phyloP scores from a whole-genome alignment of 495 filamentous ascomycete species.

The Aspergillus sparsus region DNA sequence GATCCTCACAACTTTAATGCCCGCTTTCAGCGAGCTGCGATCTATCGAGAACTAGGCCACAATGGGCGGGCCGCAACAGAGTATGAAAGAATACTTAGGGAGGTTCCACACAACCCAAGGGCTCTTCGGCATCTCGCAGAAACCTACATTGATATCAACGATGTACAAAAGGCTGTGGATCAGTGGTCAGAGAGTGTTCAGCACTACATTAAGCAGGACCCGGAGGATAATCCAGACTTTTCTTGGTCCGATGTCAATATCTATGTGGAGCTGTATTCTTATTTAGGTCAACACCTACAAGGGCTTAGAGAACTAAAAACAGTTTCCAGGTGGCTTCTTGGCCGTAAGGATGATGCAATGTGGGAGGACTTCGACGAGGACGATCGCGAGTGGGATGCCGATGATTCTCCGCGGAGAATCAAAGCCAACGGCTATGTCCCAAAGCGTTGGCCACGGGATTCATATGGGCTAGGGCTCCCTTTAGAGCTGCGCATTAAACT shows the following conservation, averaged over 20 bases:
- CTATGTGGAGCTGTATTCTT: conserved; percentile 76
- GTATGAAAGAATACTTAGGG: conserved; percentile 63
- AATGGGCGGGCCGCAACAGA: conserved; percentile 58
- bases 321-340: conserved; percentile 78
- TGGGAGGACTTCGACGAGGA: conserved; percentile 79
- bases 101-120: conserved; percentile 58
- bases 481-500: conserved; percentile 84
- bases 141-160: conserved; percentile 59
- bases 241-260: conserved; percentile 84
- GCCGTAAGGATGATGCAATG: conserved; percentile 68
- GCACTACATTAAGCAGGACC: conserved; percentile 49
- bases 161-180: conserved; percentile 57
- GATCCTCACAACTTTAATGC: conserved; percentile 59
- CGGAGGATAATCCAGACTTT: conserved; percentile 56
- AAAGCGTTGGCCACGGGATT: conserved; percentile 52
- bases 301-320: conserved; percentile 68
- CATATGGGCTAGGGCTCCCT: conserved; percentile 77
- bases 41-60: conserved; percentile 59
- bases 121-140: conserved; percentile 66
- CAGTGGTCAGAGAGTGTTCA: conserved; percentile 64
- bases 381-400: conserved; percentile 89
- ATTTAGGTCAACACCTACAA: conserved; percentile 57
- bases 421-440: conserved; percentile 58
- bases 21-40: conserved; percentile 60
- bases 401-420: conserved; percentile 64